Conservation (phyloP, 257 asterid genomes). For the Scutellaria galericulata region DNA sequence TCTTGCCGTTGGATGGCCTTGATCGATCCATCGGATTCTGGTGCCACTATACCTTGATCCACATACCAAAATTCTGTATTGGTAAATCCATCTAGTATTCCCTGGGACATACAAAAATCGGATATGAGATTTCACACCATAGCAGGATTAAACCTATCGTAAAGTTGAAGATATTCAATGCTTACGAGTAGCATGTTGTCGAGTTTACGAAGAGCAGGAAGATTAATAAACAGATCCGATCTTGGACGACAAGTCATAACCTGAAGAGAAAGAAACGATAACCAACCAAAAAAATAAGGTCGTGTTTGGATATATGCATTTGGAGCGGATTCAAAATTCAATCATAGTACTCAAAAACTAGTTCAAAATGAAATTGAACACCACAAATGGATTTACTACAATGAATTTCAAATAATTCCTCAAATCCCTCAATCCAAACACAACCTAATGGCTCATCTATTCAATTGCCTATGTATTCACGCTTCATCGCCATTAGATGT, state of each 20-base stretch:
- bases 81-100: slow-evolving; percentile 77
- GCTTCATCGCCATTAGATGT: too few species aligned
- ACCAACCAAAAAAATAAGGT: slow-evolving; percentile 4
- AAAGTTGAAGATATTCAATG: slow-evolving; percentile 1
- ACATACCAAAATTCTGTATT: slow-evolving; percentile 90
- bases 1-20: slow-evolving; percentile 73
- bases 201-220: slow-evolving; percentile 94
- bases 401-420: too few species aligned
- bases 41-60: slow-evolving; percentile 75
- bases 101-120: slow-evolving; percentile 47
- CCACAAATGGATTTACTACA: too few species aligned
- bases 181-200: slow-evolving; percentile 93
- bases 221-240: slow-evolving; percentile 70
- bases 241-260: slow-evolving; percentile 85
- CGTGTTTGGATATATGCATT: neutral
- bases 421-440: too few species aligned
- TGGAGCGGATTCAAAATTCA: too few species aligned
- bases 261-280: slow-evolving; percentile 46
- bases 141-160: neutral
- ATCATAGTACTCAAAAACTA: too few species aligned
- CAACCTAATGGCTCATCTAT: too few species aligned
- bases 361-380: too few species aligned
- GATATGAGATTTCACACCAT: neutral
- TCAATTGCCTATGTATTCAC: too few species aligned
- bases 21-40: slow-evolving; percentile 70